A percentile compares a stretch with the other conserved stretches of the same genome.
Conservation (phyloP, 306 rosid genomes). For the Casuarina equisetifolia region DNA sequence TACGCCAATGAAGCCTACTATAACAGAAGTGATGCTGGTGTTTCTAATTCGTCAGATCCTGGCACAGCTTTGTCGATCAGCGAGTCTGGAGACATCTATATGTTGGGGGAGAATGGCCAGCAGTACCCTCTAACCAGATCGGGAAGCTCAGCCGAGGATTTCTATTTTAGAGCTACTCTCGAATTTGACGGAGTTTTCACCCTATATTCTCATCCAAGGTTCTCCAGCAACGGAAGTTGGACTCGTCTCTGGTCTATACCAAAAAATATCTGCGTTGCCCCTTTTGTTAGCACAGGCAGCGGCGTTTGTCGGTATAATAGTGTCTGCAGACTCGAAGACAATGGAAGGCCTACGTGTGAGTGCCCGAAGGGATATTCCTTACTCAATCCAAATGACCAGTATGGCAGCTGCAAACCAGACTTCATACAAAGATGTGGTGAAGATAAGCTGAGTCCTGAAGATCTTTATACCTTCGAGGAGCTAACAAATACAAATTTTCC, state of each 20-base stretch:
- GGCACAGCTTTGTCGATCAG: slow-evolving; percentile 38
- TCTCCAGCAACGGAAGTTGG: slow-evolving; percentile 20
- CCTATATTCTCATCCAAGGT: slow-evolving; percentile 31
- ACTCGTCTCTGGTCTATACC: slow-evolving; percentile 7
- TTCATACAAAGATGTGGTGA: slow-evolving; percentile 37
- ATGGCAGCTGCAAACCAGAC: slow-evolving; percentile 43
- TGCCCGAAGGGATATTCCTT: slow-evolving; percentile 43
- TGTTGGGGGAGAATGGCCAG: slow-evolving; percentile 29
- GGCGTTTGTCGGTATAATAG: slow-evolving; percentile 54
- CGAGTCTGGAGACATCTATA: slow-evolving; percentile 35
- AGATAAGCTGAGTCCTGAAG: neutral
- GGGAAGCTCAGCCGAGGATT: neutral
- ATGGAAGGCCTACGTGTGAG: slow-evolving; percentile 30
- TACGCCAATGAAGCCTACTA: slow-evolving; percentile 6
- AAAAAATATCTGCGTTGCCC: slow-evolving; percentile 21
- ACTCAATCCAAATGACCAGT: slow-evolving; percentile 25
- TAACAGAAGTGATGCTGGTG: fast-evolving
- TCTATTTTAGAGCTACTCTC: slow-evolving; percentile 45
- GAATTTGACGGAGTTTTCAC: slow-evolving; percentile 53
- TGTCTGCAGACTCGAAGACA: slow-evolving; percentile 30
- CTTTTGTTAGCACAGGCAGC: neutral
- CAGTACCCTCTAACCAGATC: neutral
- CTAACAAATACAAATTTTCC: slow-evolving; percentile 41
- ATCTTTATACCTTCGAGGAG: slow-evolving; percentile 20
- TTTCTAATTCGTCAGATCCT: neutral